Evolutionary conservation across 2,329 filamentous ascomycete genomes (phyloP).

Genomic region (Ophiostoma angusticollis): DNA sequence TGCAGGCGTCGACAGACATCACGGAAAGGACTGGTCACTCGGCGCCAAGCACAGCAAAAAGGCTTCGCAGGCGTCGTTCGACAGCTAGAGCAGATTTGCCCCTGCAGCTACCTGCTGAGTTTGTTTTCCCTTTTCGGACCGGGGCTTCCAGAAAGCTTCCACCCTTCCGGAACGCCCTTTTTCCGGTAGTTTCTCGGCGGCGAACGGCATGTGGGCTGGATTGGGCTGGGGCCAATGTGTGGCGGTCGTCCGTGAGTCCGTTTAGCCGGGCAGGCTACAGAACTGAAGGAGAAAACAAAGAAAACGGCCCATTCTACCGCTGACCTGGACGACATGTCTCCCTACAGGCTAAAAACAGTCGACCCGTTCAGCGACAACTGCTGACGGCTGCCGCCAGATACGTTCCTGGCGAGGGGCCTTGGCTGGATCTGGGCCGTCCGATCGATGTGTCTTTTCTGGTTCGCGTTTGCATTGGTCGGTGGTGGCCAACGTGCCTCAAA

Average conservation of each 20-base stretch:
- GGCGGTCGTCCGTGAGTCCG: neutral
- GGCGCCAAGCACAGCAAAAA: too few species aligned
- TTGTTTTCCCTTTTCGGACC: constrained; percentile 4
- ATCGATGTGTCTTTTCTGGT: too few species aligned
- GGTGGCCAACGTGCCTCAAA: too few species aligned
- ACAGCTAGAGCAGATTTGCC: too few species aligned
- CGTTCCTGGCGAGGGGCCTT: too few species aligned
- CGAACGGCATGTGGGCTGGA: neutral
- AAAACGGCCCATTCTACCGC: neutral
- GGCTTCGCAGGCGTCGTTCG: too few species aligned
- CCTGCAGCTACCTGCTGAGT: too few species aligned
- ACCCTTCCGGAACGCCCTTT: constrained; percentile 1
- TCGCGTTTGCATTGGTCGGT: too few species aligned
- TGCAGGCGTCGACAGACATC: too few species aligned
- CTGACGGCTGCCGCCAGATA: too few species aligned
- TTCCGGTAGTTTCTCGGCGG: constrained; percentile 3
- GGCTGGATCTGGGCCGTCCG: neutral
- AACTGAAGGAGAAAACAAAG: neutral
- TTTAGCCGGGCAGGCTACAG: constrained; percentile 4
- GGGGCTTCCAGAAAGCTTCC: constrained; percentile 5
- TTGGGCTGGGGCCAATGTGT: neutral
- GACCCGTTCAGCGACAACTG: neutral
- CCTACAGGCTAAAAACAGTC: neutral
- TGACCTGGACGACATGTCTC: neutral
- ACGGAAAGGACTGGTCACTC: too few species aligned